Base-by-base conservation (phyloP, 2,329 filamentous ascomycete species). In the Talaromyces marneffei region DNA sequence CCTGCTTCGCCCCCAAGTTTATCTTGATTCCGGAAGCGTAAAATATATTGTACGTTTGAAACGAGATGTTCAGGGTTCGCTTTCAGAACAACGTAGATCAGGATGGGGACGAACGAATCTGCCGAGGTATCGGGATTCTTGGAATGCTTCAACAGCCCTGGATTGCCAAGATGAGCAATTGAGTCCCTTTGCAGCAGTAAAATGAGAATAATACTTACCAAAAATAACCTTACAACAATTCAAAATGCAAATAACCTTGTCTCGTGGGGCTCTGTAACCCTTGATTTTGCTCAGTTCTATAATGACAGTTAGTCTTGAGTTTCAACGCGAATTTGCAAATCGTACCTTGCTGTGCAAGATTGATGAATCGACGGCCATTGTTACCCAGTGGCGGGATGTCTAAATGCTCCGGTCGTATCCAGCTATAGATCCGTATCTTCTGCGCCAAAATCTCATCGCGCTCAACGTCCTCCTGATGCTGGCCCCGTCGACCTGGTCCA, bases 141-240 rank as follows among this genome's bases (percentile, higher is more conserved):
- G 58, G 91, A 87, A 72, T 97, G 95, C 66, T 93, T 92, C 57
- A 99, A 80, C 54, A 96, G 85, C 18, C 93, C 89, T 90, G 64
- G 59, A 12, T 27, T 29, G 14, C 10, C 2, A 16, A 33, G 18
- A 58, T 58, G 33, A 58, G 42, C 2, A 31, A 27, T 0, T 18
- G 7, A 23, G 18, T 23, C 48, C 33, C 10, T 52, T 20, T 18
- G 18, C 29, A 33, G 40, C 9, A 23, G 27, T 35, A 14, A 6
- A 46, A 5, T 14, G 31, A 48, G 14, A 14, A 29, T 16, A 23
- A 3, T 20, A 68, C 82, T 67, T 75, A 91, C 90, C 94, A 75
- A 99, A 97, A 65, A 99, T 97, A 65, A 99, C 95, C 77, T 99
- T 99, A 84, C 94, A 99, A 78, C 92, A 97, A 77, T 99, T 99